Base-by-base conservation (phyloP, 2,329 filamentous ascomycete species). In the Colletotrichum lentis region DNA sequence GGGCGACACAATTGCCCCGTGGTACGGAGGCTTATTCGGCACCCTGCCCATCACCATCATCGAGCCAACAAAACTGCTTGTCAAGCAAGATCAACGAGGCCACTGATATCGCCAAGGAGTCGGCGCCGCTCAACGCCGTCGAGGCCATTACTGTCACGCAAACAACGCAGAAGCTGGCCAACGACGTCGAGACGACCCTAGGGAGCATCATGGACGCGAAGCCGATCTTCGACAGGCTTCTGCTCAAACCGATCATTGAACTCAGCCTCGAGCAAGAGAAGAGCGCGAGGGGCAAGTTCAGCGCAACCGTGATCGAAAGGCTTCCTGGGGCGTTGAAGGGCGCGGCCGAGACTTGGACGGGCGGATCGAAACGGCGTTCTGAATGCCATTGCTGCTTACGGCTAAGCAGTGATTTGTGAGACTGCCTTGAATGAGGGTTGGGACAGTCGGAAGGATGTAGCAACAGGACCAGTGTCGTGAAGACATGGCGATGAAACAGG, bases 181-280 rank as follows among this genome's bases (percentile, higher is more conserved):
- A n/a, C n/a, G n/a, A n/a, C n/a, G 80, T 83, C 68, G 77, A 81
- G 70, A 61, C 71, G 39, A 80, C 80, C 4, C 75, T 84, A 37
- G 70, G 73, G 8, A 75, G 75, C n/a, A 73, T 84, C 24, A 74
- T 82, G 66, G 72, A 65, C 12, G 73, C 77, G 35, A 83, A 83
- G 74, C 76, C 73, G 22, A 80, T 82, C 69, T 85, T 85, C 65
- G 79, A 83, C 70, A 74, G 74, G 46, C 72, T 83, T 6, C 60
- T 82, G 1, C 70, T 85, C 43, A 77, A 75, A 54, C 80, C 82
- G 0, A 72, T 82, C 43, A 82, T 85, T 43, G 73, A 82, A 46
- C 50, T 81, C 18, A 80, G 79, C 66, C 71, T 86, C 31, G 72
- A 79, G 63, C 67, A 77, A 7, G 76, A 84, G 74, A 77, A 79